Conservation (phyloP, 768 basidiomycete species). For the Trametopsis cervina region DNA sequence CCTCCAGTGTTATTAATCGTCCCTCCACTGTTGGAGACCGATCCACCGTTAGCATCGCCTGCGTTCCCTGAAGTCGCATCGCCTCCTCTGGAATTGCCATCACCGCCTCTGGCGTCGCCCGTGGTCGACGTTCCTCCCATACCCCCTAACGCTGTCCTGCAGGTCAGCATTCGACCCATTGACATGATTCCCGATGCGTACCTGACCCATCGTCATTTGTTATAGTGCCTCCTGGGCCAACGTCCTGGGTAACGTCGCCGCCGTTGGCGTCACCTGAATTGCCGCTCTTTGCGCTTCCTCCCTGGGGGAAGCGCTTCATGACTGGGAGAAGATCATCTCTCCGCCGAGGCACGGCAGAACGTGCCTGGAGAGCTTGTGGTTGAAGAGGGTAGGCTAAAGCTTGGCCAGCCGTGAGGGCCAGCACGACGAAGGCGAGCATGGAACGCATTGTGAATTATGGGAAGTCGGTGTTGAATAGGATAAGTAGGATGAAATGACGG, state of each 20-base stretch:
- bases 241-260: slow-evolving; percentile 7
- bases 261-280: slow-evolving; percentile 6
- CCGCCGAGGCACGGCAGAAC: not conserved
- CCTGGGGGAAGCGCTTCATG: not conserved
- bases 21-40: slow-evolving; percentile 8
- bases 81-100: slow-evolving; percentile 6
- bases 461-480: not conserved
- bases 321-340: not conserved
- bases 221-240: slow-evolving; percentile 9
- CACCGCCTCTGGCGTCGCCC: slow-evolving; percentile 7
- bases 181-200: not conserved
- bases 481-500: not conserved
- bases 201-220: slow-evolving; percentile 8
- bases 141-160: slow-evolving; percentile 4
- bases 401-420: not conserved
- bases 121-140: slow-evolving; percentile 2
- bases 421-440: not conserved
- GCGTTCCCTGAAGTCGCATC: slow-evolving; percentile 11
- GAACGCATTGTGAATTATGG: not conserved
- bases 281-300: slow-evolving; percentile 9
- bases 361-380: not conserved
- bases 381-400: not conserved
- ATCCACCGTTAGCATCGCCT: slow-evolving; percentile 8
- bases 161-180: not conserved
- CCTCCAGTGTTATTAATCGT: slow-evolving; percentile 5